Conservation (phyloP, 1,284 basidiomycete genomes). For the Anthracocystis setariae region DNA sequence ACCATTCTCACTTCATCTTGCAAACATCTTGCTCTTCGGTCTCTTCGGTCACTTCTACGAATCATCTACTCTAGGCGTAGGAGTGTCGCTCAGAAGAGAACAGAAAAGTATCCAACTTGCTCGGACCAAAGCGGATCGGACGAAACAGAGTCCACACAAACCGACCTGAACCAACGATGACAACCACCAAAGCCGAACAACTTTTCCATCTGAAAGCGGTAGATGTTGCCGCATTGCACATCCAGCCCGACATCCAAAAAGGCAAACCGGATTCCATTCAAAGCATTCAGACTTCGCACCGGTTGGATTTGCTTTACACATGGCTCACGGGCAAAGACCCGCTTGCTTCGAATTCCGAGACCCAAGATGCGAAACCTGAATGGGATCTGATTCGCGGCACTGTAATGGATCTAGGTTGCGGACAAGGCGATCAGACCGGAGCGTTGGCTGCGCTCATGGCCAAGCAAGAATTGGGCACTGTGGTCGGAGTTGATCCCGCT, state of each 20-base stretch:
- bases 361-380: not conserved
- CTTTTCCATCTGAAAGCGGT: slow-evolving; percentile 16
- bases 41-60: not conserved
- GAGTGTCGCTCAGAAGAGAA: no score
- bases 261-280: slow-evolving; percentile 17
- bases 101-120: no score
- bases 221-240: slow-evolving; percentile 14
- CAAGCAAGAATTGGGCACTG: not conserved
- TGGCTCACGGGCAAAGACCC: slow-evolving; percentile 14
- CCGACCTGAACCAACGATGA: slow-evolving; percentile 7
- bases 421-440: slow-evolving; percentile 28
- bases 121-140: no score
- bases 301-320: slow-evolving; percentile 23
- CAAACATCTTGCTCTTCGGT: no score
- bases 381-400: slow-evolving; percentile 8
- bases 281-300: slow-evolving; percentile 25
- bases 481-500: slow-evolving; percentile 22
- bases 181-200: slow-evolving; percentile 16
- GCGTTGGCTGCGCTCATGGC: slow-evolving; percentile 8
- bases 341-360: not conserved
- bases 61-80: no score
- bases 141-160: no score
- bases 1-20: no score
- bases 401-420: slow-evolving; percentile 31
- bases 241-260: slow-evolving; percentile 9